Evolutionary conservation across 2,329 filamentous ascomycete genomes (phyloP), one percentile per base, ranked within the genome.

Genomic region (Sarocladium kiliense): DNA sequence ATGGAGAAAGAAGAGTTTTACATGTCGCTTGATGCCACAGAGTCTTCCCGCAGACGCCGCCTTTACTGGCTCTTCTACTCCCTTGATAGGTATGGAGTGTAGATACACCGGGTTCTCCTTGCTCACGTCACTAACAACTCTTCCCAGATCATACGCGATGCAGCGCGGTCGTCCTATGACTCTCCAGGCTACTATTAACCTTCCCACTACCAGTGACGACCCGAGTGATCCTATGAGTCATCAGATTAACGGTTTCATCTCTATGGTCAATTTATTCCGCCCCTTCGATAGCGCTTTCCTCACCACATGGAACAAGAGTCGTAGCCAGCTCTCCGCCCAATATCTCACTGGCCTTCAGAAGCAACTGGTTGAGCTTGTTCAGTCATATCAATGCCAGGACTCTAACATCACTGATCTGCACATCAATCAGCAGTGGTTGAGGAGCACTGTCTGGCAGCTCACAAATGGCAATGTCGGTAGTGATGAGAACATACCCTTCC

Each of bases 31-130:
- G 81, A 83, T 59, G 70, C 72, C 3, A 68, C 81, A 18, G 87
- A 90, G 56, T 78, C 81, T 1, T 79, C 84, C 21, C 79, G 85
- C 58, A 79, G 81, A 61, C 77, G 88, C 56, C 79, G 87, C 30
- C 73, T 91, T 0, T 91, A 85, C 65, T 91, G 88, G 87, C 75
- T 91, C 10, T 73, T 91, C 9, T 86, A 87, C 63, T 77, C 87
- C 1, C 84, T 84, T 9, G 88, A 91, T 71, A 81, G 87, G 84
- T 86, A 69, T 63, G 30, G 6, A 7, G 6, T 32, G 30, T 12
- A 7, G 30, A 7, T 32, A 7, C 30, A 32, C 30, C 7, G 30
- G 71, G 50, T 10, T 21, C 18, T 23, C 45, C 19, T 55, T 64
- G n/a, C n/a, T n/a, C n/a, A n/a, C 45, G 21, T 27, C 25, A 23